Evolutionary conservation across 306 rosid species (phyloP), one percentile per base, ranked within the genome.

Genomic region (Cucumis melo): DNA sequence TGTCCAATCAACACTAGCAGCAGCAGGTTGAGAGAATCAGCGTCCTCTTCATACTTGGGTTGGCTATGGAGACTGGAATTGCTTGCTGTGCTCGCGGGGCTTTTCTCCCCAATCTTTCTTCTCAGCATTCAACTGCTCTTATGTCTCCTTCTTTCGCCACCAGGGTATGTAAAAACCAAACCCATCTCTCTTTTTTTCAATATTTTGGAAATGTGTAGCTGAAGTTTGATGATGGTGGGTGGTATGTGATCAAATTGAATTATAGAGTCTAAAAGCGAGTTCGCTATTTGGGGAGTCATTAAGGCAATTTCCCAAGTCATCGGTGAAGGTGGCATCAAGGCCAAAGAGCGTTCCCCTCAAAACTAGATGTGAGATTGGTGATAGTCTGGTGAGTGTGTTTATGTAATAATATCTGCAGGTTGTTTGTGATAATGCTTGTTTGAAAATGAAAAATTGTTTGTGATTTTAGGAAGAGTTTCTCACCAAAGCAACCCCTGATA

Each of bases 331-430:
- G 62, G 81, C 85, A 80, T 86, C 87, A 7, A 90, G 83, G 89
- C 23, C 89, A 53, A 92, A 78, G 84, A 81, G 60, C 68, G 54
- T 81, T 70, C 85, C 93, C 62, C 41, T 80, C 21, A 75, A 81
- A 65, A 86, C 96, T 54, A 90, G 86, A 89, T 89, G 96, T 60
- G 98, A 80, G 80, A 88, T 95, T 78, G 99, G 98, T 2, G 99
- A 95, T 79, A 88, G 93, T 83, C 61, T 95, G 97, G 99, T 92
- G 81, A 87, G 96, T 66, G 20, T 12, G 36, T 42, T 68, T 68
- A 20, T 68, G 36, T 42, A 14, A n/a, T 42, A 3, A n/a, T 39
- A 20, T 3, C 59, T 72, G 76, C 42, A 50, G 27, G 41, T 10
- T 72, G 27, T 72, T 70, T 15, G 42, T 27, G 7, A 27, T 24